These are phyloP conservation scores for Bipolaris oryzae DNA, from an alignment of 2,329 filamentous ascomycete species.

Conservation along the genomic window DNA sequence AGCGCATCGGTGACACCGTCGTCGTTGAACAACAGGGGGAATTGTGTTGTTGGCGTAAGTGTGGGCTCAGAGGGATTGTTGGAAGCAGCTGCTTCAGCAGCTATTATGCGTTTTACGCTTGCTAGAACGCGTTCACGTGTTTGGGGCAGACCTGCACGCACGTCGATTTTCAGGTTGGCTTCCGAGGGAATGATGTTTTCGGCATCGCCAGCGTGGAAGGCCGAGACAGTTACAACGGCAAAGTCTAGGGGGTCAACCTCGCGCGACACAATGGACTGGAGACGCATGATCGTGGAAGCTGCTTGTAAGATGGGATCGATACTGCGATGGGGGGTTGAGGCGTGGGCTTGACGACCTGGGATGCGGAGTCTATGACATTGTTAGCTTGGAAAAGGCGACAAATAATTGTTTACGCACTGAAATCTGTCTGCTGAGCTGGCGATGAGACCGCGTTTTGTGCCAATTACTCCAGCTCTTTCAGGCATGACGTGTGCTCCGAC, in stretches of 20 bases:
- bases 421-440: conserved; percentile 51
- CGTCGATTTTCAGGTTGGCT: conserved; percentile 62
- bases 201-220: conserved; percentile 63
- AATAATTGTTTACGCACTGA: conserved; percentile 20
- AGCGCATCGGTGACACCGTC: conserved; percentile 51
- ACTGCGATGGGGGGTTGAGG: conserved; percentile 60
- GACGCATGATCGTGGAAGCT: conserved; percentile 59
- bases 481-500: conserved; percentile 65
- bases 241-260: conserved; percentile 61
- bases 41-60: conserved; percentile 48
- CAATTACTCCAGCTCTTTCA: conserved; percentile 48
- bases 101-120: conserved; percentile 60
- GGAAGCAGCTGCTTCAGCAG: conserved; percentile 60
- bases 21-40: conserved; percentile 62
- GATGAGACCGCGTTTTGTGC: conserved; percentile 51
- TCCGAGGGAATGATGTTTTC: conserved; percentile 66
- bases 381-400: background rate
- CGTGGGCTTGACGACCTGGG: conserved; percentile 65
- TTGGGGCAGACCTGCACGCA: conserved; percentile 55
- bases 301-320: conserved; percentile 66
- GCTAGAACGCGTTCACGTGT: conserved; percentile 57
- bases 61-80: conserved; percentile 53
- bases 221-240: conserved; percentile 64
- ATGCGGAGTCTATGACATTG: conserved; percentile 57
- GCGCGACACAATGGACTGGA: conserved; percentile 65